Evolutionary conservation across 805 yeast species (phyloP), one percentile per base, ranked within the genome.

Genomic region (Barnettozyma pratensis): DNA sequence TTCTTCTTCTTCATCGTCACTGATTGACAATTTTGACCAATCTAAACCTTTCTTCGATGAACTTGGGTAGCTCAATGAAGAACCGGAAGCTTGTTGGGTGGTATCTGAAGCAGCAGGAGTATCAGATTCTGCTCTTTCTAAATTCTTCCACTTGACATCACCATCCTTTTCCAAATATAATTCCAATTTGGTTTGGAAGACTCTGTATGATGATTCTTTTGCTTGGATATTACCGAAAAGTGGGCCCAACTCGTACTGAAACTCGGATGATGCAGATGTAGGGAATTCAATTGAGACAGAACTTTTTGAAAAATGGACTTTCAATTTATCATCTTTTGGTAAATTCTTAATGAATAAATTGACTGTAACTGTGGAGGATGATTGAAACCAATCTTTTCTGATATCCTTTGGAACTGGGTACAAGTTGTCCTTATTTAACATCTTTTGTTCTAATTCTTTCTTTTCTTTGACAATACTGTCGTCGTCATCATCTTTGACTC

Each of bases 151-250:
- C 45, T 78, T 75, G 5, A 54, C 46, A 1, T 62, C 51, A 0
- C 56, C 55, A 8, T 59, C 62, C 61, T 90, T 90, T 28, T 41
- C 60, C 38, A 91, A 66, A n/a, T 63, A 63, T 7, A 90, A 61
- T 64, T 92, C 97, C 4, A 92, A 55, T 59, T 92, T 92, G 25
- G 94, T 85, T 1, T 83, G 70, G 58, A 78, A 81, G 3, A 90
- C 76, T 10, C 69, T 73, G 56, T 64, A 78, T 0, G 69, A 58
- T 1, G 83, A 75, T 25, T 66, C 54, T 0, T 59, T 62, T 1
- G 81, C 69, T 29, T 67, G 75, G 30, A 92, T 80, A 25, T 65
- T 68, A 11, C 71, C 76, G 46, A 62, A 75, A 35, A 87, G 67
- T 2, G 79, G 81, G 8, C 78, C 79, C 42, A 85, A 59, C 28